Conservation (phyloP, 306 rosid genomes). For the Geum urbanum region DNA sequence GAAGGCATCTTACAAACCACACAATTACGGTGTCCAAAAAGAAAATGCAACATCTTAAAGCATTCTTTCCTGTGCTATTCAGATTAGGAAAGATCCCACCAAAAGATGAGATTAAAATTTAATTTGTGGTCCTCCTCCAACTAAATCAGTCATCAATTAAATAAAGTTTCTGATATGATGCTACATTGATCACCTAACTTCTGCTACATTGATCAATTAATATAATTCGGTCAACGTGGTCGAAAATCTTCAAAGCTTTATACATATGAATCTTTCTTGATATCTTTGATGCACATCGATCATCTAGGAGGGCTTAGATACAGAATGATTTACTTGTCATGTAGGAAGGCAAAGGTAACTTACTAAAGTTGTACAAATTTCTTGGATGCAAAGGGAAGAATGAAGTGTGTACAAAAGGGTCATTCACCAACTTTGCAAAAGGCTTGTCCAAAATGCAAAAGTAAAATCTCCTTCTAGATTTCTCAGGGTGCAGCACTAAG, state of each 20-base stretch:
- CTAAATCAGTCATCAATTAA: background rate
- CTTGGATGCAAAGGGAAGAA: slow-evolving; percentile 2
- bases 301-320: background rate
- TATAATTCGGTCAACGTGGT: background rate
- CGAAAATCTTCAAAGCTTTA: background rate
- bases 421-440: background rate
- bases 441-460: slow-evolving; percentile 5
- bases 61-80: too few species aligned
- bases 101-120: too few species aligned
- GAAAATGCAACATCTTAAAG: too few species aligned
- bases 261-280: background rate
- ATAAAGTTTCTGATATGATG: background rate
- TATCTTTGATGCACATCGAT: background rate
- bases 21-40: too few species aligned
- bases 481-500: slow-evolving; percentile 23
- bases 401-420: background rate
- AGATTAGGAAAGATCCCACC: too few species aligned
- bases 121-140: background rate
- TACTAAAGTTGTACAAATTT: background rate
- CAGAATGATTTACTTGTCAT: background rate
- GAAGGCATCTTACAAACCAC: too few species aligned
- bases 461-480: background rate
- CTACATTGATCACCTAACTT: background rate
- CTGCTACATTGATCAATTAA: background rate
- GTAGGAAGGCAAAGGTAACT: background rate